phyloP scores from a whole-genome alignment of 2,329 filamentous ascomycete genomes.

The Pseudophaeomoniella oleicola region DNA sequence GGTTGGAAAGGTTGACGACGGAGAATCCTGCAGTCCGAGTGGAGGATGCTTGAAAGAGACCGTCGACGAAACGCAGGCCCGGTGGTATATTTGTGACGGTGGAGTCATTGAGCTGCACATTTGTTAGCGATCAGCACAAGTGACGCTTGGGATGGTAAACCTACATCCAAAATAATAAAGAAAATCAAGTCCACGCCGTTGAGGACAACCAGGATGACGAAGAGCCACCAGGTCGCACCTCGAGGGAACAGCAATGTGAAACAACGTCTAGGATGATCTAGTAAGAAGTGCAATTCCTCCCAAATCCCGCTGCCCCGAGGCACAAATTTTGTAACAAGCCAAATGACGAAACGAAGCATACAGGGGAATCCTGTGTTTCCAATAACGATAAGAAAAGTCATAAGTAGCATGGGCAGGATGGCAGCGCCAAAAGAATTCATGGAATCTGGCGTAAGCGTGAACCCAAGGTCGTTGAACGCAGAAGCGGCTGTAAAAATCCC shows the following conservation, averaged over 20 bases:
- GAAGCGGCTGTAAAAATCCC: constrained; percentile 78
- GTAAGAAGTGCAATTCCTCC: constrained; percentile 79
- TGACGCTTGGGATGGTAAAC: constrained; percentile 17
- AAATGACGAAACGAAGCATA: constrained; percentile 67
- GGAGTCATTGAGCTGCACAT: constrained; percentile 49
- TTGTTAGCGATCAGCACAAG: constrained; percentile 11
- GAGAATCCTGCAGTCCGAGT: constrained; percentile 86
- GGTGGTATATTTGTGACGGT: constrained; percentile 54
- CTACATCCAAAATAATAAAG: constrained; percentile 80
- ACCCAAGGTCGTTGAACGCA: constrained; percentile 89
- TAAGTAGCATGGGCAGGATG: constrained; percentile 21
- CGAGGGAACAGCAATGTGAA: constrained; percentile 90
- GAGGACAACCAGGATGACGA: constrained; percentile 66
- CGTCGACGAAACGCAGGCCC: constrained; percentile 67
- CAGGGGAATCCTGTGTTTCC: constrained; percentile 37
- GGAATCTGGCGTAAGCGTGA: constrained; percentile 80
- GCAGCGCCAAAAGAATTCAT: constrained; percentile 48
- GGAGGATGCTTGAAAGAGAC: constrained; percentile 76
- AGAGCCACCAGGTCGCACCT: constrained; percentile 88
- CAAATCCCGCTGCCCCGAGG: constrained; percentile 56
- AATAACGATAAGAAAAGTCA: constrained; percentile 24
- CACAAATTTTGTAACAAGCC: constrained; percentile 55
- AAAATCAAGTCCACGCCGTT: constrained; percentile 79
- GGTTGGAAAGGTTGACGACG: constrained; percentile 57
- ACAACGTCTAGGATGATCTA: constrained; percentile 89